Percentiles rank a stretch among this genome's conserved stretches.
Conservation (phyloP, 441 rosid genomes). For the Daphne laureola region DNA sequence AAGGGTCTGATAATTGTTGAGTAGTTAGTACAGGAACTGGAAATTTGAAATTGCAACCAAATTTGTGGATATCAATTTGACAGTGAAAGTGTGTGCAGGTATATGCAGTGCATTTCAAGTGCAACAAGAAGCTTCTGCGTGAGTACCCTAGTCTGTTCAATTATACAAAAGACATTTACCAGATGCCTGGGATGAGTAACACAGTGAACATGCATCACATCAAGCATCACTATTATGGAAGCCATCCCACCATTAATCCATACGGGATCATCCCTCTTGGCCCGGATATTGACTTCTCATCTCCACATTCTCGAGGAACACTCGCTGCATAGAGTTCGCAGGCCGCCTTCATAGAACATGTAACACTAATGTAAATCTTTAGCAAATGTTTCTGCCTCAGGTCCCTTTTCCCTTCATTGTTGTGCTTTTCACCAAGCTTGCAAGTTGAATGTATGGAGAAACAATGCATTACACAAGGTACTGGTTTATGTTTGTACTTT, state of each 20-base stretch:
- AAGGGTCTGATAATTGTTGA: too few species aligned
- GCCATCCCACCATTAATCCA: conserved; percentile 72
- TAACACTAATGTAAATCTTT: too few species aligned
- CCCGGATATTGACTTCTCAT: conserved; percentile 49
- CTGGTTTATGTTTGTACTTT: too few species aligned
- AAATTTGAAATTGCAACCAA: background rate
- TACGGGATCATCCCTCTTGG: conserved; percentile 66
- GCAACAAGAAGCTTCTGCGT: conserved; percentile 75
- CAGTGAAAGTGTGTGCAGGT: conserved; percentile 33
- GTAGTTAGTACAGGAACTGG: too few species aligned
- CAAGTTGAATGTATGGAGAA: too few species aligned
- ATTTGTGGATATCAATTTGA: background rate
- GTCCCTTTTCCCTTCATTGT: too few species aligned
- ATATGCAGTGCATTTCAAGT: conserved; percentile 81
- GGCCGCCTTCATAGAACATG: too few species aligned
- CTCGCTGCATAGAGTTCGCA: conserved; percentile 23
- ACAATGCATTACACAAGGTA: too few species aligned
- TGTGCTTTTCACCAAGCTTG: too few species aligned
- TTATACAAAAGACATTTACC: conserved; percentile 73
- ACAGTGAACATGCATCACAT: conserved; percentile 75
- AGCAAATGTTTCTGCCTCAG: too few species aligned
- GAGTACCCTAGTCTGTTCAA: conserved; percentile 80
- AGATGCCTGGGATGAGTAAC: conserved; percentile 50
- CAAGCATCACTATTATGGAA: conserved; percentile 81
- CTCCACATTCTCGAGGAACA: conserved; percentile 55